Evolutionary conservation across 2,329 filamentous ascomycete genomes (phyloP), one percentile per base, ranked within the genome.

Genomic region (Sclerotinia borealis): DNA sequence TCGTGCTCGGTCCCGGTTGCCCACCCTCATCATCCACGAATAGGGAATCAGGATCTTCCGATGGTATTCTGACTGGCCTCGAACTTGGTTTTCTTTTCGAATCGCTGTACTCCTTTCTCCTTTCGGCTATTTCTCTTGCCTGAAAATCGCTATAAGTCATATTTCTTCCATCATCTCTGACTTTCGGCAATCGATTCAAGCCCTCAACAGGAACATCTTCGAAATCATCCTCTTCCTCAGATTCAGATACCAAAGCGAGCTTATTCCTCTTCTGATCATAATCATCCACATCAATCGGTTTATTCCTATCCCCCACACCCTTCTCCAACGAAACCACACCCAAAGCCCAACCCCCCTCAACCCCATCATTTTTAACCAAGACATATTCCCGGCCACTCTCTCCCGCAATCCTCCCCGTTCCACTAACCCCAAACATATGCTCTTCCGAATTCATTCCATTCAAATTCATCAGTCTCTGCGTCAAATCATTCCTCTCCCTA

Each of bases 341-440:
- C 7, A 99, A 79, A 0, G 93, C 93, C 92, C 93, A 99, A 6
- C 95, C 95, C 51, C 95, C 95, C 74, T 98, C 93, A 1, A 92
- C 92, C 0, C 92, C 91, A 50, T 96, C 92, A 70, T 98, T 98
- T 77, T 95, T 96, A 45, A 99, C 93, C 4, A 99, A 79, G 15
- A 99, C 93, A 72, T 99, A 99, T 75, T 99, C 95, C 71, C 91
- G 88, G 17, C 92, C 91, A 72, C 88, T 92, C 73, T 99, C 95
- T 56, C 95, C 86, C 17, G 90, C 89, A 68, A 96, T 84, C 59
- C 92, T 83, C 56, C 81, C 83, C 1, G 83, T 83, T 9, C 84
- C 80, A 56, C 43, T 64, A 3, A 79, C 81, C 2, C 80, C 81
- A 61, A 91, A 83, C 29, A 90, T 88, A 45, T 88, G 78, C 71